phyloP scores from a whole-genome alignment of 257 asterid species.

The Prunella vulgaris region DNA sequence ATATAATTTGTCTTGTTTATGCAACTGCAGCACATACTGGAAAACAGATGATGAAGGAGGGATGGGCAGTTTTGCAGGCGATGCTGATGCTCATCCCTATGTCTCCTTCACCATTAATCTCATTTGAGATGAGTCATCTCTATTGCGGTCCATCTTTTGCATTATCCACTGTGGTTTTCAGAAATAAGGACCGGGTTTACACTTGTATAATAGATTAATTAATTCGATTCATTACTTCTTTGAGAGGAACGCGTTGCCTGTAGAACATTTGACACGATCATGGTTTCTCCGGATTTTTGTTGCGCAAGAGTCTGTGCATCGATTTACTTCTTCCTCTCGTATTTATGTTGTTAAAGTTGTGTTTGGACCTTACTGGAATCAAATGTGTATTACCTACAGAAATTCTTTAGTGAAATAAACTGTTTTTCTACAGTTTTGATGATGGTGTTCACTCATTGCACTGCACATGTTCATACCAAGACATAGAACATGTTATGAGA shows the following conservation, averaged over 20 bases:
- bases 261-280: slow-evolving; percentile 10
- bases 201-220: slow-evolving; percentile 37
- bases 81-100: slow-evolving; percentile 69
- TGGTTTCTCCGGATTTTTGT: background rate
- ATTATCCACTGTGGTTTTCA: slow-evolving; percentile 13
- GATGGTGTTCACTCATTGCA: background rate
- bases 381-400: slow-evolving; percentile 7
- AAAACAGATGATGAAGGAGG: slow-evolving; percentile 80
- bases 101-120: slow-evolving; percentile 91
- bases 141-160: slow-evolving; percentile 31
- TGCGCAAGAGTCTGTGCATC: slow-evolving; percentile 8
- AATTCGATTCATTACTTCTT: slow-evolving; percentile 21
- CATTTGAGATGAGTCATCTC: slow-evolving; percentile 33
- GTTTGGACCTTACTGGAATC: slow-evolving; percentile 7
- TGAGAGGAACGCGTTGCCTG: slow-evolving; percentile 6
- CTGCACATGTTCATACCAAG: too few species aligned
- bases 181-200: slow-evolving; percentile 33
- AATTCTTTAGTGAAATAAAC: slow-evolving; percentile 8
- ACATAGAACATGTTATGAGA: too few species aligned
- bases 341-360: slow-evolving; percentile 8
- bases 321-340: background rate
- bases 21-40: slow-evolving; percentile 70
- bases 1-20: slow-evolving; percentile 18
- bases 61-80: slow-evolving; percentile 60
- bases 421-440: slow-evolving; percentile 2